phyloP scores from a whole-genome alignment of 2,329 filamentous ascomycete genomes.

The Xylaria sp. region DNA sequence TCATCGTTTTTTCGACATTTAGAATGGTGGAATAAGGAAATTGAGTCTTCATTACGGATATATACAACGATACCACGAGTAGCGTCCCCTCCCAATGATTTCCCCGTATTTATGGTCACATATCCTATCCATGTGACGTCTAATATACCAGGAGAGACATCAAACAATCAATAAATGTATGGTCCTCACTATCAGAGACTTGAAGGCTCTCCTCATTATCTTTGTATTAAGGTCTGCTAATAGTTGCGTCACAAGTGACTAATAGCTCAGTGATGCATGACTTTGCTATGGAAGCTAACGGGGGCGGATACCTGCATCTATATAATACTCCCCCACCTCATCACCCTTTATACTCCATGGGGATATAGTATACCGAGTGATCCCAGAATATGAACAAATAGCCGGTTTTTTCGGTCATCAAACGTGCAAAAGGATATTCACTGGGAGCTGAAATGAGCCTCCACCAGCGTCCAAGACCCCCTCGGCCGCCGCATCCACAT shows the following conservation, averaged over 20 bases:
- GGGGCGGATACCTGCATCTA: not conserved
- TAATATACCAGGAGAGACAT: not conserved
- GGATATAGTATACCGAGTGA: not conserved
- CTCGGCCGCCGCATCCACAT: not conserved
- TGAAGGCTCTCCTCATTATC: not conserved
- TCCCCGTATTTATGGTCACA: not conserved
- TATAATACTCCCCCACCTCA: not conserved
- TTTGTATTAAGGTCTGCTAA: not conserved
- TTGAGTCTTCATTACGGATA: not conserved
- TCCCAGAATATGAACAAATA: not conserved
- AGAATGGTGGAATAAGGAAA: not conserved
- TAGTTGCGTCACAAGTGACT: not conserved
- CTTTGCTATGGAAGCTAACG: not conserved
- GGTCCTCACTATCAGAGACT: not conserved
- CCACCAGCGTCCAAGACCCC: not conserved
- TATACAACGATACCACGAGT: not conserved
- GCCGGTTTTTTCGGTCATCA: not conserved
- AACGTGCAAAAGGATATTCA: not conserved
- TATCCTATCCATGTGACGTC: not conserved
- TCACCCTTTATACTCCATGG: not conserved
- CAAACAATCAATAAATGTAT: not conserved
- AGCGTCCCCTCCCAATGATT: not conserved
- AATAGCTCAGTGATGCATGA: too few species aligned
- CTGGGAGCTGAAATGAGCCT: not conserved
- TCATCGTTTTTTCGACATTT: not conserved